Base-by-base conservation (phyloP, 768 basidiomycete genomes). In the Macrocybe gigantea region DNA sequence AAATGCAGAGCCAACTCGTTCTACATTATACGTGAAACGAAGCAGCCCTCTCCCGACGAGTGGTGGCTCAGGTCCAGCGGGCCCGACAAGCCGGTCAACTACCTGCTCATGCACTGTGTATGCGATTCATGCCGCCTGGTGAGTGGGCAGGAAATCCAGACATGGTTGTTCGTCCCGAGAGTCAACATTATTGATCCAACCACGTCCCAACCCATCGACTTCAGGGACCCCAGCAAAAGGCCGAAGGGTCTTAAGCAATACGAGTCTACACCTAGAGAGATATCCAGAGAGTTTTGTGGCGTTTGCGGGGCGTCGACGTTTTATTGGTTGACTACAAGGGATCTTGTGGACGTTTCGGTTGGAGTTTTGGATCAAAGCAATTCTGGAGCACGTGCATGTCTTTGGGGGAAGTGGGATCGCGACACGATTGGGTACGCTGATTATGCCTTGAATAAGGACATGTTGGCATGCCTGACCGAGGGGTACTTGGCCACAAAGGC, bases 241-340 rank as follows among this genome's bases (percentile, higher is more conserved):
- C 61, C 49, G 1, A 49, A 40, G 14, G 60, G 59, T 5, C 45
- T 67, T 38, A 62, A 56, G 48, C 60, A 61, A 48, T 67, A 64
- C 37, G 57, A 58, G 30, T 59, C 63, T 10, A 64, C 60, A 29
- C 58, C 60, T 1, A 63, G 63, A 22, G 22, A 22, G 9, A 53
- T 54, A 32, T 64, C 60, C 38, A 42, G 59, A 29, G 64, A 67
- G 44, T 64, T 58, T 14, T 67, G 64, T 42, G 49, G 41, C 6
- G 62, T 50, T 6, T 67, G 64, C 45, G 64, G 66, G 1, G 66
- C 64, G 12, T 57, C 60, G 1, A 61, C 51, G 5, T 64, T 65
- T 43, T 60, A 51, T 42, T 64, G 62, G 61, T 49, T 57, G 33
- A 51, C 51, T 6, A 56, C 51, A 14, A 35, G 36, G 4, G 50